Evolutionary conservation across 106 monocot species (phyloP).

Genomic region (Dactylorhiza incarnata): DNA sequence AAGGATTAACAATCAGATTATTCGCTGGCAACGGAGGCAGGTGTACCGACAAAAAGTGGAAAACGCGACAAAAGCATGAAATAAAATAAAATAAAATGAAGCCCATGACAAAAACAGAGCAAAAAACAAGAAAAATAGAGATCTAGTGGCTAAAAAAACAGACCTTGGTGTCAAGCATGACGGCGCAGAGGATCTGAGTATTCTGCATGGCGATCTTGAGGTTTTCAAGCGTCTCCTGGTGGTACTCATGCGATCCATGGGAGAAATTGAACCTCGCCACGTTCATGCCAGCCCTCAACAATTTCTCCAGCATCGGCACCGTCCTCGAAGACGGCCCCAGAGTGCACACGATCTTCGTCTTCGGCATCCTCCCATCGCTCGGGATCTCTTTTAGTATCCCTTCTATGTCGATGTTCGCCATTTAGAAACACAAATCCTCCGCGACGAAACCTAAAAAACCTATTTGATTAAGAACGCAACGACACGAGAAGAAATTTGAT

Average conservation of each 20-base stretch:
- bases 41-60: neutral
- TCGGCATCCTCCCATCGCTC: conserved; percentile 36
- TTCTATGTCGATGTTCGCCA: conserved; percentile 56
- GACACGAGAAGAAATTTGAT: neutral
- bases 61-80: neutral
- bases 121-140: neutral
- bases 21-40: neutral
- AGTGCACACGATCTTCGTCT: conserved; percentile 71
- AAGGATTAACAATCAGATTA: neutral
- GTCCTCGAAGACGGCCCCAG: conserved; percentile 65
- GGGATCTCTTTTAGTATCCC: conserved; percentile 48
- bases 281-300: conserved; percentile 64
- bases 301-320: conserved; percentile 68
- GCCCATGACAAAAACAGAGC: neutral
- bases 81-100: neutral
- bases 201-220: conserved; percentile 51
- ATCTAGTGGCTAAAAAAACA: neutral
- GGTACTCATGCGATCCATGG: conserved; percentile 60
- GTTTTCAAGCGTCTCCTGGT: conserved; percentile 66
- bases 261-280: conserved; percentile 76
- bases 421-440: conserved; percentile 3
- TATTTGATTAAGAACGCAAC: neutral
- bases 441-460: neutral
- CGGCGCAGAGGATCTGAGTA: conserved; percentile 60
- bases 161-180: conserved; percentile 80